These are phyloP conservation scores for Saccharomyces hybrid DNA, from an alignment of 1,139 yeast species.

Conservation along the genomic window DNA sequence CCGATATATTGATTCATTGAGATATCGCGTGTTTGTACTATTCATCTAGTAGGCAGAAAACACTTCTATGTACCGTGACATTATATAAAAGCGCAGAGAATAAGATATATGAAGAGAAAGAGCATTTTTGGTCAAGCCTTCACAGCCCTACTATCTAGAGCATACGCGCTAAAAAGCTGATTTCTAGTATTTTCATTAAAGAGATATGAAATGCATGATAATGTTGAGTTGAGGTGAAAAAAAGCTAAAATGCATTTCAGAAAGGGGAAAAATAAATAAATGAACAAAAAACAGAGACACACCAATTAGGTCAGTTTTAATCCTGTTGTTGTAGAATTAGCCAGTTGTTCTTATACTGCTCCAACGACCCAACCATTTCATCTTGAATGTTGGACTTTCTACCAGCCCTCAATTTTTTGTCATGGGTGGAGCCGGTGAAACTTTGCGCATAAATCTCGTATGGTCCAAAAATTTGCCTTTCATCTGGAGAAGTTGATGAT, in stretches of 20 bases:
- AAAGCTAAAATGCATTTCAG: slow-evolving; percentile 1
- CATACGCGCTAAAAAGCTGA: not conserved
- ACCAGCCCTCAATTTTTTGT: slow-evolving; percentile 12
- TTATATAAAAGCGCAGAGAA: not conserved
- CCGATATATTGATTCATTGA: not conserved
- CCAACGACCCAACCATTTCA: slow-evolving; percentile 31
- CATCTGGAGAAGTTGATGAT: slow-evolving; percentile 8
- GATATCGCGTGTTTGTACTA: not conserved
- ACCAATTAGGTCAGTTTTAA: slow-evolving; percentile 2
- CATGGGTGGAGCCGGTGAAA: slow-evolving; percentile 4
- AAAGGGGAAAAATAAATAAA: not conserved
- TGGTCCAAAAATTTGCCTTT: slow-evolving; percentile 25
- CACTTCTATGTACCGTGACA: not conserved
- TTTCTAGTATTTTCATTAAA: too few species aligned
- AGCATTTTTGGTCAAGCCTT: not conserved
- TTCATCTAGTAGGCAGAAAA: not conserved
- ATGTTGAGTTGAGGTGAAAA: slow-evolving; percentile 3
- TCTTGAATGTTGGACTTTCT: slow-evolving; percentile 29
- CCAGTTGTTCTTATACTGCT: slow-evolving; percentile 33
- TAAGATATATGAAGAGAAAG: not conserved
- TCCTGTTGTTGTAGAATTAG: slow-evolving; percentile 29
- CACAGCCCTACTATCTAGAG: not conserved
- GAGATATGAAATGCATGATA: not conserved
- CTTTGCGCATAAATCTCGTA: slow-evolving; percentile 20
- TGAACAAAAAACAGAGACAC: not conserved